A percentile compares a stretch with the other conserved stretches of the same genome.
phyloP scores from a whole-genome alignment of 768 basidiomycete species.

The Termitomyces sp. region DNA sequence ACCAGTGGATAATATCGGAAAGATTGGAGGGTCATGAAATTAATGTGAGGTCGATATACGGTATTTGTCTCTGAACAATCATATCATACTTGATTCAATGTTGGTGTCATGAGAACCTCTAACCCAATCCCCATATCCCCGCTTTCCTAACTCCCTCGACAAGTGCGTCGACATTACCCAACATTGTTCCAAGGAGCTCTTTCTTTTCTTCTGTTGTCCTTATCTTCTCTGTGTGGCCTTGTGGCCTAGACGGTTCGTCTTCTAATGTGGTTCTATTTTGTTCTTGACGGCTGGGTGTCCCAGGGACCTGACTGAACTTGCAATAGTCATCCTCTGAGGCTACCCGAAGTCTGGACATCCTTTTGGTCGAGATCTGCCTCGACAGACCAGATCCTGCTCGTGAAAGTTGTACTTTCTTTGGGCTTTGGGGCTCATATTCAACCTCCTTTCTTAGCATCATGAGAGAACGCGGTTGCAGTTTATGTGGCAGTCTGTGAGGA shows the following conservation, averaged over 20 bases:
- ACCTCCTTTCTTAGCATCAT: conserved; percentile 69
- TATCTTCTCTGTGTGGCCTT: conserved; percentile 21
- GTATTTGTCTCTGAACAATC: conserved; percentile 2
- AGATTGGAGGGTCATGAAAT: conserved; percentile 23
- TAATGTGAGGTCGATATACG: not conserved
- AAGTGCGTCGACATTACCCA: conserved; percentile 89
- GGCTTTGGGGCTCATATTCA: conserved; percentile 72
- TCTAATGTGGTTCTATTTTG: conserved; percentile 9
- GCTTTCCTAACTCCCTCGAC: conserved; percentile 86
- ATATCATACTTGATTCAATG: not conserved
- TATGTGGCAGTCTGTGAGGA: conserved; percentile 22
- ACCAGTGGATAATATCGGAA: conserved; percentile 59
- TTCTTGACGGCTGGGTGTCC: conserved; percentile 6
- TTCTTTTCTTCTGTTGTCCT: conserved; percentile 83
- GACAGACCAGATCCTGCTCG: conserved; percentile 18
- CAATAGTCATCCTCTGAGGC: conserved; percentile 19
- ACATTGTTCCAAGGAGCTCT: conserved; percentile 71
- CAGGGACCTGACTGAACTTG: conserved; percentile 7
- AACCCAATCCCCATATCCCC: conserved; percentile 79
- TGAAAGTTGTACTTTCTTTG: conserved; percentile 42
- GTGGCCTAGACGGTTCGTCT: conserved; percentile 13
- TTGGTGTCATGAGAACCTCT: conserved; percentile 3
- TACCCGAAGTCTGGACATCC: conserved; percentile 17
- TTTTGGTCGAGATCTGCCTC: conserved; percentile 13
- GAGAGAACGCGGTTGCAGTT: conserved; percentile 45